Base-by-base conservation (phyloP, 768 basidiomycete genomes). In the Gloeopeniophorella convolvens region DNA sequence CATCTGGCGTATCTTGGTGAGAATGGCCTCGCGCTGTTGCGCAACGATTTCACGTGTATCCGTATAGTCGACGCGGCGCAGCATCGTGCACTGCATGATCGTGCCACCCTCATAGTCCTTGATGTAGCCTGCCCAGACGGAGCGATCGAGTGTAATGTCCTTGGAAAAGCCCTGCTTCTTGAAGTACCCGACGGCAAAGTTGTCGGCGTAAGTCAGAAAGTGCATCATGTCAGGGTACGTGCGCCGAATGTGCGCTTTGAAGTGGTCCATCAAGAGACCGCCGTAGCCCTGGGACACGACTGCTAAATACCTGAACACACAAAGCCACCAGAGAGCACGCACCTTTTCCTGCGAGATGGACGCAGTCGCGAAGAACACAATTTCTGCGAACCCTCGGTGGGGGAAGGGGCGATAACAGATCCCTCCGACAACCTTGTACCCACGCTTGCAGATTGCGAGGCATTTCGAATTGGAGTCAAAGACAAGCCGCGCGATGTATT, bases 91-190 rank as follows among this genome's bases (percentile, higher is more conserved):
- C 66, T 94, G 90, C 94, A 99, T 97, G 70, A 98, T 92, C 37
- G 95, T 99, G 15, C 91, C 94, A 33, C 95, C 95, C 66, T 99
- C 96, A 67, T 99, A 99, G 65, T 99, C 96, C 66, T 98, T 99
- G 80, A 99, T 98, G 66, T 99, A 98, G 10, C 94, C 96, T 0
- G 95, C 94, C 96, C 96, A 99, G 7, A 85, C 75, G 2, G 87
- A 81, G 36, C 94, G 79, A 53, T 85, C 85, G n/a, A 96, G 77
- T 0, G 87, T 85, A 54, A 99, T 95, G 50, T 98, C 94, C 66
- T 98, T 98, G 5, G 91, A 89, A 67, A 99, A 99, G 0, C 96
- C 96, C 71, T 98, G 96, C 65, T 98, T 99, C 66, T 92, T 92
- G 74, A 99, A 98, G 68, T 97, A 99, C 3, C 96, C 95, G 32